These are phyloP conservation scores for Sergeia podlipaevii DNA, from an alignment of 208 protist genomes.

Conservation along the genomic window DNA sequence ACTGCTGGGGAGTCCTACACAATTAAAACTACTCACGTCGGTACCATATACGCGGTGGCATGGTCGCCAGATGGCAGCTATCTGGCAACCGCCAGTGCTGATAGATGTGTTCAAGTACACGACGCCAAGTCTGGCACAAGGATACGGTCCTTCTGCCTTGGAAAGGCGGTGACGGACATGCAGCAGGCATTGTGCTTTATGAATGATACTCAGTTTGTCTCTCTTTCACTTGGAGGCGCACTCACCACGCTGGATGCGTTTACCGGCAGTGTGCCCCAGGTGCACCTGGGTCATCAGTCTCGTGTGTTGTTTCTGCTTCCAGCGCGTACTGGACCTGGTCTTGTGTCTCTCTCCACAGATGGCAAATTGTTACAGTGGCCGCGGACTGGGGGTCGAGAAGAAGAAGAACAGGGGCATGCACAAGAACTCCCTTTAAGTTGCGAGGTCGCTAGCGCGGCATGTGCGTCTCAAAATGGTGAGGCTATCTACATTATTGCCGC, in stretches of 20 bases:
- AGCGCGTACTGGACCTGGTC: neutral
- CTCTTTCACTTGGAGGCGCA: slow-evolving; percentile 27
- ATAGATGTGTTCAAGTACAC: slow-evolving; percentile 34
- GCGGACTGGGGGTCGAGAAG: neutral
- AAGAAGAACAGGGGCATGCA: neutral
- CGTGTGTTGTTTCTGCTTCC: slow-evolving; percentile 25
- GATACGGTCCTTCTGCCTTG: slow-evolving; percentile 13
- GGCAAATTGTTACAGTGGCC: slow-evolving; percentile 18
- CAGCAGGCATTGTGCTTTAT: slow-evolving; percentile 36
- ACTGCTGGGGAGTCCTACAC: slow-evolving; percentile 22
- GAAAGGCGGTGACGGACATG: slow-evolving; percentile 27
- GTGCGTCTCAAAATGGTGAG: no score
- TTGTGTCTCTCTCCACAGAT: slow-evolving; percentile 35
- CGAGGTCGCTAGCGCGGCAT: no score
- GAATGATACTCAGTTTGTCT: slow-evolving; percentile 7
- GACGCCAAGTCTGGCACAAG: slow-evolving; percentile 7
- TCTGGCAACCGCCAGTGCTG: slow-evolving; percentile 37
- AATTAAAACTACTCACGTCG: slow-evolving; percentile 34
- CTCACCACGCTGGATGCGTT: slow-evolving; percentile 19
- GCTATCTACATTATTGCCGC: no score
- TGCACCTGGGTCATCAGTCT: slow-evolving; percentile 25
- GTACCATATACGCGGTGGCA: slow-evolving; percentile 35
- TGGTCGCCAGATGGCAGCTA: slow-evolving; percentile 31
- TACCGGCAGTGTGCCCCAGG: slow-evolving; percentile 7
- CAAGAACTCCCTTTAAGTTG: slow-evolving; percentile 1